phyloP scores from a whole-genome alignment of 306 rosid genomes.

The Quercus berberidifolia region DNA sequence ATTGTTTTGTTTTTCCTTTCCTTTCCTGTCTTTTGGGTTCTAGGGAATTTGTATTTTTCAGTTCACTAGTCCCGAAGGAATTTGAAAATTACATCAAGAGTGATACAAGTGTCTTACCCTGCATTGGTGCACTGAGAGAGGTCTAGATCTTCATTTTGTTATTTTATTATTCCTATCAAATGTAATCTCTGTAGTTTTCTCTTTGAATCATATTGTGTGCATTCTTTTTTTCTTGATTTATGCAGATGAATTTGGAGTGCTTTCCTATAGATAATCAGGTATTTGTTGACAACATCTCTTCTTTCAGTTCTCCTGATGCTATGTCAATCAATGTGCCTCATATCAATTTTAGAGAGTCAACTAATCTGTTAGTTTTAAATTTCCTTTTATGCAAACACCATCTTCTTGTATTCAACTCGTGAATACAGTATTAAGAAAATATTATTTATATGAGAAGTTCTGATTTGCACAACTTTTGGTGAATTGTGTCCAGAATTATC shows the following conservation, averaged over 20 bases:
- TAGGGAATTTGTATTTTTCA: constrained; percentile 84
- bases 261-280: constrained; percentile 93
- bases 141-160: constrained; percentile 30
- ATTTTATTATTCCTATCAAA: constrained; percentile 17
- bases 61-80: constrained; percentile 78
- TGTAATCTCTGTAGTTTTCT: constrained; percentile 13
- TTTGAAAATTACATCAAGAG: constrained; percentile 73
- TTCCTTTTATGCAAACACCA: neutral
- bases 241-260: constrained; percentile 93
- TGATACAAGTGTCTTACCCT: constrained; percentile 90
- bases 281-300: constrained; percentile 17
- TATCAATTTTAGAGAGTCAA: neutral
- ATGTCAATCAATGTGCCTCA: constrained; percentile 4
- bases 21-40: constrained; percentile 12
- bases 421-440: neutral
- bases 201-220: constrained; percentile 3
- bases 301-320: neutral
- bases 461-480: neutral
- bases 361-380: neutral
- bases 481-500: too few relatives aligned
- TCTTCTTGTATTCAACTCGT: neutral
- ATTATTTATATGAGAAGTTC: neutral
- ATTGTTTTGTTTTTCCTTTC: constrained; percentile 11
- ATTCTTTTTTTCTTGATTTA: constrained; percentile 10
- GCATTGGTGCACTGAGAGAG: constrained; percentile 92